phyloP scores from a whole-genome alignment of 768 basidiomycete species.

The Tremella yokohamensis region DNA sequence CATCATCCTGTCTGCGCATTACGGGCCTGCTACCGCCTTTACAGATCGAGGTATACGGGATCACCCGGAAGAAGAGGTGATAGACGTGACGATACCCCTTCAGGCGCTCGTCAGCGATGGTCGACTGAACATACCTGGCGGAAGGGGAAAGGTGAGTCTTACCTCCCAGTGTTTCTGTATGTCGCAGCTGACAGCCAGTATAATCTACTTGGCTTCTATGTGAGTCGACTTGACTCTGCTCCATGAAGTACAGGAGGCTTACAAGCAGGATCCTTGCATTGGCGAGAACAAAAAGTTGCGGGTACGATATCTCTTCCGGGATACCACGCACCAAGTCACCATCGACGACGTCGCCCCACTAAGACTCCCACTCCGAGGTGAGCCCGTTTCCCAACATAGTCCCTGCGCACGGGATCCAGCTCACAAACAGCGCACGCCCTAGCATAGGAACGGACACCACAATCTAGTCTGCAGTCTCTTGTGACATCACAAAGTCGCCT shows the following conservation, averaged over 20 bases:
- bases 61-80: constrained; percentile 54
- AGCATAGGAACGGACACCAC: too few relatives aligned
- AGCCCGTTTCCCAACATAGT: constrained; percentile 15
- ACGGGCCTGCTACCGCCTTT: constrained; percentile 57
- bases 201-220: constrained; percentile 76
- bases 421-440: too few relatives aligned
- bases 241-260: background rate
- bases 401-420: too few relatives aligned
- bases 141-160: constrained; percentile 65
- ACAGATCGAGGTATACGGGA: constrained; percentile 37
- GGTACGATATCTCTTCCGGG: constrained; percentile 73
- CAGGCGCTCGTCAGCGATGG: constrained; percentile 76
- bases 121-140: constrained; percentile 72
- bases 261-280: constrained; percentile 64
- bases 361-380: constrained; percentile 41
- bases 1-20: constrained; percentile 70
- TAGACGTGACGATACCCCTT: constrained; percentile 76
- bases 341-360: constrained; percentile 67
- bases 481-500: too few relatives aligned
- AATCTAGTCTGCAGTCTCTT: too few relatives aligned
- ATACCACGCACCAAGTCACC: constrained; percentile 69
- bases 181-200: constrained; percentile 53
- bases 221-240: constrained; percentile 14
- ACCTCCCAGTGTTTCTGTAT: background rate
- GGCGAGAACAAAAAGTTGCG: constrained; percentile 66